Evolutionary conservation across 2,329 filamentous ascomycete genomes (phyloP), one percentile per base, ranked within the genome.

Genomic region (Penicillium olsonii): DNA sequence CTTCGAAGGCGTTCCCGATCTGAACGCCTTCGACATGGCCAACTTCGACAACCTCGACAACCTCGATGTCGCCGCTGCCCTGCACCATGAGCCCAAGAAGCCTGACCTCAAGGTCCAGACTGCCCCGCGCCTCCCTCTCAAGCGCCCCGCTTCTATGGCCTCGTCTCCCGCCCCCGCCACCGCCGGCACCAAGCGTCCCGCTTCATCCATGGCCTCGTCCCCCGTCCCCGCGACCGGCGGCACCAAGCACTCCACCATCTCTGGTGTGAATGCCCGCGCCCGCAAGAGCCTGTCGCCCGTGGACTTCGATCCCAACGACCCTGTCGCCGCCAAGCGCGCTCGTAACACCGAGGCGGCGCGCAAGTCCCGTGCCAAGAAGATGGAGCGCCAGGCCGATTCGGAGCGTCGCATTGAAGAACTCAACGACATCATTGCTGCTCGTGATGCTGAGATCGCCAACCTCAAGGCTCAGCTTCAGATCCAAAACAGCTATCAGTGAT

Each of bases 271-370:
- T 65, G 75, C 87, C 62, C 87, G 88, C 59, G 86, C 88, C 68
- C 87, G 89, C 66, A 92, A 92, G 79, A 85, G 87, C 55, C 77
- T 95, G 47, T 86, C 88, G 55, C 85, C 87, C 6, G 92, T 96
- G 68, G 76, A 87, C 53, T 82, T 91, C 31, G 89, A 96, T 60
- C 82, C 85, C 1, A 75, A 62, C 35, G 92, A 96, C 64, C 82
- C 81, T 9, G 70, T 87, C n/a, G 90, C 90, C 17, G 83, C 92
- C 79, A 96, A 96, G 84, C 88, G 92, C 69, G 92, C 91, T 42
- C 87, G 91, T 60, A 97, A 96, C 71, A 95, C 91, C 8, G 82
- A 95, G 69, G 92, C 92, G 15, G 92, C 92, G 63, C 90, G 92
- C 59, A 96, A 96, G 76, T 96, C 91, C 52, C 87, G 92, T 44